Percentiles rank a stretch among this genome's conserved stretches.
These are phyloP conservation scores for Trichosporon faecale DNA, from an alignment of 1,284 basidiomycete genomes.

Conservation along the genomic window DNA sequence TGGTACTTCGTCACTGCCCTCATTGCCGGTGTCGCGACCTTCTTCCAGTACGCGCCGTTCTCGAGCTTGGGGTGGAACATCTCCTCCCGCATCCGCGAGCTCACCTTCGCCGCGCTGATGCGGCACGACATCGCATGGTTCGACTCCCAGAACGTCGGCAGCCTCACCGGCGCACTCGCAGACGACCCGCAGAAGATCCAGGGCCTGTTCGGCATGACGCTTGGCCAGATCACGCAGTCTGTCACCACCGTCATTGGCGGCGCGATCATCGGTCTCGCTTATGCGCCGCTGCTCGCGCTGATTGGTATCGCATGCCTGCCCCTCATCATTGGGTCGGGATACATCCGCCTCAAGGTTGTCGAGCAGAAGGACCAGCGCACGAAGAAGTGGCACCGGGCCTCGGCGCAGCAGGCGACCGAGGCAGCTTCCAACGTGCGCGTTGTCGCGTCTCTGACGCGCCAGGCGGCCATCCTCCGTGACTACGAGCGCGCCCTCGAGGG, in stretches of 20 bases:
- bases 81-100: slow-evolving; percentile 64
- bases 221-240: slow-evolving; percentile 81
- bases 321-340: slow-evolving; percentile 77
- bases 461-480: slow-evolving; percentile 68
- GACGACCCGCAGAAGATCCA: slow-evolving; percentile 90
- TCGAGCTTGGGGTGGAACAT: slow-evolving; percentile 64
- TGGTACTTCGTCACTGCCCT: slow-evolving; percentile 82
- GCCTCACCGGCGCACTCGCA: slow-evolving; percentile 73
- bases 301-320: slow-evolving; percentile 70
- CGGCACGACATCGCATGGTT: slow-evolving; percentile 87
- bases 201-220: slow-evolving; percentile 82
- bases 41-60: slow-evolving; percentile 67
- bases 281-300: slow-evolving; percentile 54
- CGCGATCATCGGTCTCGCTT: slow-evolving; percentile 69
- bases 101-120: slow-evolving; percentile 71
- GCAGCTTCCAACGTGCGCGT: slow-evolving; percentile 88
- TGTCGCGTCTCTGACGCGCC: slow-evolving; percentile 80
- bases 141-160: slow-evolving; percentile 78
- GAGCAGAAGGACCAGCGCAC: slow-evolving; percentile 82
- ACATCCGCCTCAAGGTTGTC: slow-evolving; percentile 67
- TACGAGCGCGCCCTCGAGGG: slow-evolving; percentile 71
- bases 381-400: slow-evolving; percentile 76
- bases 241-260: slow-evolving; percentile 73
- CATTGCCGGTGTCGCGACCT: slow-evolving; percentile 61
- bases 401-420: slow-evolving; percentile 82